phyloP scores from a whole-genome alignment of 352 stramenopile genomes.

The Globisporangium lucens region DNA sequence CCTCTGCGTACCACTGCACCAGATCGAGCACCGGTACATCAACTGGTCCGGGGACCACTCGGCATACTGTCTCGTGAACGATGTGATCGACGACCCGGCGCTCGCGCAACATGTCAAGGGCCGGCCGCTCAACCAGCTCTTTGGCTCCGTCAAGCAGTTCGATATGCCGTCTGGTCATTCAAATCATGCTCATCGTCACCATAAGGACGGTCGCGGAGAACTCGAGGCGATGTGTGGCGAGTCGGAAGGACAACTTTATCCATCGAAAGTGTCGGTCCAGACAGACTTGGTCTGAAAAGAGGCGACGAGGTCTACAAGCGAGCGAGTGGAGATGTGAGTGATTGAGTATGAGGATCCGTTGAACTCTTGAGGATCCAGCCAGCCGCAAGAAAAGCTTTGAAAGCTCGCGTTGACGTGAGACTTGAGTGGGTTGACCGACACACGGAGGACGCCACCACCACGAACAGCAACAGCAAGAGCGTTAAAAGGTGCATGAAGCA shows the following conservation, averaged over 20 bases:
- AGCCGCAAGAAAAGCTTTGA: background rate
- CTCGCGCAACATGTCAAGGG: conserved; percentile 35
- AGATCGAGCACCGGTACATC: conserved; percentile 55
- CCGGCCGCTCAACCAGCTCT: conserved; percentile 48
- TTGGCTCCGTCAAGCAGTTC: conserved; percentile 65
- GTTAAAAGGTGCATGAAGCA: background rate
- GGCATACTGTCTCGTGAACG: conserved; percentile 60
- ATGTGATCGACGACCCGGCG: conserved; percentile 48
- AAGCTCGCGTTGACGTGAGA: background rate
- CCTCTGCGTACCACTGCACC: conserved; percentile 47
- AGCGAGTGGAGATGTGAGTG: background rate
- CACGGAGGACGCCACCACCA: background rate
- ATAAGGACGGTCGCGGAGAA: background rate
- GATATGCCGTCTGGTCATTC: conserved; percentile 9
- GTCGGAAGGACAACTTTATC: background rate
- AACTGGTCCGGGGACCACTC: conserved; percentile 55
- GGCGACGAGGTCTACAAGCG: too few relatives aligned
- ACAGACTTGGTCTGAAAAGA: background rate
- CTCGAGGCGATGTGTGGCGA: conserved; percentile 8
- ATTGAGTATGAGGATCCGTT: background rate
- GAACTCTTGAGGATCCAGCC: background rate
- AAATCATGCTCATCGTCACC: background rate
- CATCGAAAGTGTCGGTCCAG: background rate
- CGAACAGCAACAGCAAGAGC: background rate
- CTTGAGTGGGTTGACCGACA: background rate